Percentiles rank a stretch among this genome's conserved stretches.
Conservation (phyloP, 2,329 filamentous ascomycete species). For the Penicillium decumbens region DNA sequence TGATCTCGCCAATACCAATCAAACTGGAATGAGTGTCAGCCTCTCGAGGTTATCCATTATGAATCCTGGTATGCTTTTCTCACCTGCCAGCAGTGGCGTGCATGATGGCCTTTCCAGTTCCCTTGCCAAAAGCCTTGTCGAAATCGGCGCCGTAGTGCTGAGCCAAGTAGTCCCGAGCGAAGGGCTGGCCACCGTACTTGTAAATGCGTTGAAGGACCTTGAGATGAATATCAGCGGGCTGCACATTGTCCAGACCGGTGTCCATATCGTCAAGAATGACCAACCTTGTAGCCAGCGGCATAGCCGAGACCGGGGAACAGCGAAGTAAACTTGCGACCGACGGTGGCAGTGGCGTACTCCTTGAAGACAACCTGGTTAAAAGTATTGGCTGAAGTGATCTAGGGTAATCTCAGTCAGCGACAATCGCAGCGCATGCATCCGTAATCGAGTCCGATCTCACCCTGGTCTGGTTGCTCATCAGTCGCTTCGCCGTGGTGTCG, state of each 20-base stretch:
- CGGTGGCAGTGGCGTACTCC: constrained; percentile 69
- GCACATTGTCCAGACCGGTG: background rate
- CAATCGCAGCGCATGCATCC: constrained; percentile 1
- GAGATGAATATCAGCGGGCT: constrained; percentile 6
- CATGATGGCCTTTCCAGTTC: constrained; percentile 97
- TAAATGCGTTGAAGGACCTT: constrained; percentile 89
- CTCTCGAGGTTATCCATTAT: background rate
- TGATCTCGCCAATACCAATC: constrained; percentile 95
- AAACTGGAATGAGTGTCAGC: constrained; percentile 51
- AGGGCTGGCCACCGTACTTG: constrained; percentile 97
- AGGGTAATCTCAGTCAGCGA: constrained; percentile 12
- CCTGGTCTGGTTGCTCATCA: constrained; percentile 95
- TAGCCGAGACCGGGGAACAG: constrained; percentile 96
- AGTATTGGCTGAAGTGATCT: constrained; percentile 58
- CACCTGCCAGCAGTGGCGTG: constrained; percentile 91
- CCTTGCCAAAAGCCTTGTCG: constrained; percentile 86
- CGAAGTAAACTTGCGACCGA: constrained; percentile 78
- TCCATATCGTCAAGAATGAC: constrained; percentile 11
- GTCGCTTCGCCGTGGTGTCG: constrained; percentile 95
- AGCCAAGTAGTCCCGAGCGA: constrained; percentile 83
- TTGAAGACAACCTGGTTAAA: constrained; percentile 93
- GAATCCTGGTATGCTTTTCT: constrained; percentile 15
- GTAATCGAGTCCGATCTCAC: constrained; percentile 40
- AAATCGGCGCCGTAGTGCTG: constrained; percentile 77
- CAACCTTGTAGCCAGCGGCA: constrained; percentile 90